Evolutionary conservation across 768 basidiomycete species (phyloP).

Genomic region (Trametes coccinea): DNA sequence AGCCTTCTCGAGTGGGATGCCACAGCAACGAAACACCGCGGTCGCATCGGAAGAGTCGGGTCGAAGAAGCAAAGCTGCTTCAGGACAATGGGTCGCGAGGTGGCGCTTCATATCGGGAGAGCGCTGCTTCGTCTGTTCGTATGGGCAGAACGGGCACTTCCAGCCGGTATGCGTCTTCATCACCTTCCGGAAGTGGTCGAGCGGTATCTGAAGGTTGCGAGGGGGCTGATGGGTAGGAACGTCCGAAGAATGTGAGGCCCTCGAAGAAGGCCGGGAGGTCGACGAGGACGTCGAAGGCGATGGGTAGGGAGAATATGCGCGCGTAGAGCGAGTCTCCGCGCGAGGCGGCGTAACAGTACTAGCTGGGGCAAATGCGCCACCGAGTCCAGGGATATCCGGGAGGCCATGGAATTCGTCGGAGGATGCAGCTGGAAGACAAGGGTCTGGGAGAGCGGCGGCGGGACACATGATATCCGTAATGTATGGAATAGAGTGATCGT

Average conservation of each 20-base stretch:
- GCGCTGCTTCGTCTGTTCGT: not conserved
- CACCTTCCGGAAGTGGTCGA: not conserved
- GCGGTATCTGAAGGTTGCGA: not conserved
- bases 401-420: not conserved
- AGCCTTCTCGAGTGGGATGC: not conserved
- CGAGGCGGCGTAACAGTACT: not conserved
- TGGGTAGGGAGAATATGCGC: not conserved
- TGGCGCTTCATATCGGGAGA: conserved; percentile 4
- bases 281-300: not conserved
- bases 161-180: not conserved
- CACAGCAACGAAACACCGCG: not conserved
- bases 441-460: not conserved
- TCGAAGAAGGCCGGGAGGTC: not conserved
- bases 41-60: not conserved
- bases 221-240: not conserved
- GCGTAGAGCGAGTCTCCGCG: not conserved
- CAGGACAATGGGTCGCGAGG: not conserved
- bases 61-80: not conserved
- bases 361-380: not conserved
- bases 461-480: too few relatives aligned
- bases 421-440: not conserved
- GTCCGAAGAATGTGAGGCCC: not conserved
- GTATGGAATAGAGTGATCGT: too few relatives aligned
- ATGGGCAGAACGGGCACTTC: conserved; percentile 4
- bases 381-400: not conserved